Evolutionary conservation across 75 land plant genomes (phyloP), one percentile per base, ranked within the genome.

Genomic region (Pseudotsuga menziesii): DNA sequence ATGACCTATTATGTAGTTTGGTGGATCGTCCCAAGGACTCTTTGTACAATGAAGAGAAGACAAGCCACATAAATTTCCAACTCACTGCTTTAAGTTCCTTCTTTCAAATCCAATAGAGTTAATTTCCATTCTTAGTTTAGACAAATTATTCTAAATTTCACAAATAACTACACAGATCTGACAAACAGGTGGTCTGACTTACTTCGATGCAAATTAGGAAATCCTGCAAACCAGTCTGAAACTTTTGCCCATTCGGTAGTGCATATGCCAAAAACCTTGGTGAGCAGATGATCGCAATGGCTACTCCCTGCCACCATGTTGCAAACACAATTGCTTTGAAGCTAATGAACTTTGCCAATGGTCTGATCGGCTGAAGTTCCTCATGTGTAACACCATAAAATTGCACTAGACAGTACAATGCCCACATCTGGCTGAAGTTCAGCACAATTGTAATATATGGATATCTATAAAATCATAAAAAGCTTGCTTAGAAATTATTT

Each of bases 241-340:
- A 77, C 70, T 89, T 90, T 58, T 78, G 86, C 36, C 83, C 82
- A 54, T 83, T 78, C 14, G 94, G 83, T 19, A 64, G 39, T 22
- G 73, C 56, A 55, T 29, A 44, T 41, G 73, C 75, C 59, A 85
- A 77, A 44, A 85, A 77, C 29, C 78, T 78, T 63, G 89, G 39
- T 27, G 82, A 77, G 81, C 88, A 90, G 54, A 93, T 62, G 52
- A 87, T 23, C 0, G 93, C 93, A 74, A 95, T 93, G 22, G 89
- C 88, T 9, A 95, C 95, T 36, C 98, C 96, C 78, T 95, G 98
- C 98, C 98, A 95, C 98, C 98, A 95, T 1, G 98, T 95, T 35
- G 98, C 98, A 84, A 95, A 95, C 11, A 95, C 98, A 78, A 95
- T 95, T 1, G 96, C 91, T 82, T 95, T 95, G 83, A 95, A 93